Conservation (phyloP, 2,329 filamentous ascomycete species). For the Claviceps sp. region DNA sequence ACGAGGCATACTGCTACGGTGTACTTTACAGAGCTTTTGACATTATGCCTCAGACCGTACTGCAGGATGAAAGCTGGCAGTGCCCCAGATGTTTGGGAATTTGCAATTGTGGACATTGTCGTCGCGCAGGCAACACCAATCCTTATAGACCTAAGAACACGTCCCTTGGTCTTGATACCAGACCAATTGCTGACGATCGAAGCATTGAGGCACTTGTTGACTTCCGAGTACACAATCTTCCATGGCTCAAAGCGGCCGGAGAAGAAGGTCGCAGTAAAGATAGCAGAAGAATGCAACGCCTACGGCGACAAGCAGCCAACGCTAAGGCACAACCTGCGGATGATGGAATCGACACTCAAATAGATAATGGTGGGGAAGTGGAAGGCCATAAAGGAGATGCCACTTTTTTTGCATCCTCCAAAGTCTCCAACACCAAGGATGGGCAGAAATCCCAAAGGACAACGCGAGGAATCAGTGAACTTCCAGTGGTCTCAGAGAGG, state of each 20-base stretch:
- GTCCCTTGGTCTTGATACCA: slow-evolving; percentile 80
- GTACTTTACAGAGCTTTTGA: slow-evolving; percentile 85
- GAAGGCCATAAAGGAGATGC: slow-evolving; percentile 2
- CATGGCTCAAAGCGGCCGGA: slow-evolving; percentile 56
- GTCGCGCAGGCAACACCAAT: slow-evolving; percentile 48
- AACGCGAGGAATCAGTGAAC: background rate
- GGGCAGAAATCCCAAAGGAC: background rate
- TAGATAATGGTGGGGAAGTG: slow-evolving; percentile 9
- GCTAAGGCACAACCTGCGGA: slow-evolving; percentile 38
- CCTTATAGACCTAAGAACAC: slow-evolving; percentile 83
- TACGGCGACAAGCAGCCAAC: slow-evolving; percentile 42
- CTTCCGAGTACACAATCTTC: slow-evolving; percentile 77
- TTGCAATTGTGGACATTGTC: slow-evolving; percentile 77
- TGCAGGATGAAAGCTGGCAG: slow-evolving; percentile 72
- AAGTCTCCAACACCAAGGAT: background rate
- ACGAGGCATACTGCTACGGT: slow-evolving; percentile 80
- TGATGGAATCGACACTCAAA: slow-evolving; percentile 14
- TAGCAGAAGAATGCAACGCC: slow-evolving; percentile 41
- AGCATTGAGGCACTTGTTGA: slow-evolving; percentile 86
- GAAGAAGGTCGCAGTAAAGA: slow-evolving; percentile 44
- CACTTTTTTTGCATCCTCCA: background rate
- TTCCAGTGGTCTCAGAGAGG: background rate
- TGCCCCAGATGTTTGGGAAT: slow-evolving; percentile 78
- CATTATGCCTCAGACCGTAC: slow-evolving; percentile 67
- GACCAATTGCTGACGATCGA: slow-evolving; percentile 75